Evolutionary conservation across 768 basidiomycete species (phyloP), one percentile per base, ranked within the genome.

Genomic region (Heimioporus sp.): DNA sequence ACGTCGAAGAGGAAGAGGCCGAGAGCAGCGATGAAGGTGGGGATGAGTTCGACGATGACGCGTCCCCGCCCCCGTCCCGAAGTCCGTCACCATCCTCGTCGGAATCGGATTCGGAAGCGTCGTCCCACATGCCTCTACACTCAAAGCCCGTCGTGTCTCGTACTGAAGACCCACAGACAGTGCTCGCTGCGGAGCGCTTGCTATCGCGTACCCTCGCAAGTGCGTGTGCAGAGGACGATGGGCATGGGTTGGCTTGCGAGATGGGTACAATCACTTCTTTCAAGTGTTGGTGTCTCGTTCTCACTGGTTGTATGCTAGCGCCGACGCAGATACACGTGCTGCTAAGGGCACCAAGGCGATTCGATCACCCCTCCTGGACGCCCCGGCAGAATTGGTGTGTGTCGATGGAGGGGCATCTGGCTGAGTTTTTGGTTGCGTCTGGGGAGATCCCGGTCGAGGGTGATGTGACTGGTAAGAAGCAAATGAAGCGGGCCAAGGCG

Each of bases 321-420:
- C 72, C 79, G 9, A 79, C 79, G 0, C 76, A 78, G 38, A 77
- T 69, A 1, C 77, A 80, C 28, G 57, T 80, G 42, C 63, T 77
- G 11, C 68, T 80, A 19, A 74, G 75, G 41, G 78, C 78, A 0
- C 78, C 78, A 1, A 67, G 79, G 6, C 67, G 76, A 13, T 79
- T 80, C 57, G 55, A 59, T 9, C 78, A 80, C 49, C 73, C 78
- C 4, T 66, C 70, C 8, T 80, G 79, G 78, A 61, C 71, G 32
- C 78, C 78, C 5, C 71, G 75, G 8, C 79, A 79, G 61, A 76
- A 73, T 49, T 52, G 73, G 17, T 67, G 68, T 32, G 40, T 64
- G 11, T 62, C 73, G 4, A 58, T 79, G 36, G 75, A 79, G n/a
- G 53, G 45, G 10, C 57, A 57, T 45, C 64, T 78, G 16, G 55